Evolutionary conservation across 192 early-diverging fungal genomes (phyloP), one percentile per base, ranked within the genome.

Genomic region (Coemansia aciculifera): DNA sequence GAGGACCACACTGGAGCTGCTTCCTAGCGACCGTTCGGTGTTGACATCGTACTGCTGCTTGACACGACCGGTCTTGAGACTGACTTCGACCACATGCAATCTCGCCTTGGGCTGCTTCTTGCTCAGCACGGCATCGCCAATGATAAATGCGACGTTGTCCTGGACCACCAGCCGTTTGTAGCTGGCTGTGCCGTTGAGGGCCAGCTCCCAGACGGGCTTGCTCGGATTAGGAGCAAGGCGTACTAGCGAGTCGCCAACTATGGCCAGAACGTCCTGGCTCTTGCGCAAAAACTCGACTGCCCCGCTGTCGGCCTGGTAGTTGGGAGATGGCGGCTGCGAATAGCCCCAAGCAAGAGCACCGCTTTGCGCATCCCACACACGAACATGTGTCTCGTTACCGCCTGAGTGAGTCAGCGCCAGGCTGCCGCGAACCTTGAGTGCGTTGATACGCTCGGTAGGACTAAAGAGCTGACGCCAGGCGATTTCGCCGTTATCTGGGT

Each of bases 381-480:
- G 81, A 72, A 74, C 74, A 6, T 66, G 63, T 12, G 73, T 52
- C 10, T 59, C 63, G 64, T 59, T 70, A 24, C 7, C 37, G 5
- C 72, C 66, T 2, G 77, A 76, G 10, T 67, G 70, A 11, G 81
- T 79, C 61, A 84, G 59, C 23, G 63, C 77, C 37, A 62, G 74
- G 19, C 46, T 49, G 59, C 77, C 71, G 44, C 82, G 63, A 32
- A 74, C 56, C 48, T 79, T 71, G 42, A 92, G 75, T 4, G 71
- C 65, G 29, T 76, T 64, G 48, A 96, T 78, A 0, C 72, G 67
- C 32, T 93, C 92, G 59, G 79, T 71, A 19, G 76, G 69, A 9
- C 83, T 84, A 19, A 94, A 75, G 11, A 88, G 62, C 57, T 95
- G 93, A 44, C 94, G 86, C 94, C 94, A 96, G 37, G 78, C 86